Percentiles rank a stretch among this genome's conserved stretches.
phyloP scores from a whole-genome alignment of 192 early-diverging fungal species.

The Geranomyces variabilis region DNA sequence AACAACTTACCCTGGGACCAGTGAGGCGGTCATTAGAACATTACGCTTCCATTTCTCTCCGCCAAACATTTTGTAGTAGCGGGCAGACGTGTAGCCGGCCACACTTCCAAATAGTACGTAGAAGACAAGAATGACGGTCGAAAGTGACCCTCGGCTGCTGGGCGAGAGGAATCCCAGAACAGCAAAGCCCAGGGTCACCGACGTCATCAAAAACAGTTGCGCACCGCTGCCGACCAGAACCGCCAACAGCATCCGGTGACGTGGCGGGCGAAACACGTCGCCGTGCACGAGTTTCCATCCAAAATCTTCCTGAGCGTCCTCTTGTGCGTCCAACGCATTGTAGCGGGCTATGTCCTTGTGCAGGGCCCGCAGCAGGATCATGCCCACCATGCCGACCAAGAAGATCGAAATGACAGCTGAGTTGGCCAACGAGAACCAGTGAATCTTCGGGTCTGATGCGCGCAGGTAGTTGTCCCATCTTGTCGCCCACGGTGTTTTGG shows the following conservation, averaged over 20 bases:
- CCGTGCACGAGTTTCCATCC: slow-evolving; percentile 70
- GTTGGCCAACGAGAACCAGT: slow-evolving; percentile 69
- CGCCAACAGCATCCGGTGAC: slow-evolving; percentile 52
- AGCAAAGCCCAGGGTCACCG: slow-evolving; percentile 73
- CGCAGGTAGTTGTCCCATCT: slow-evolving; percentile 66
- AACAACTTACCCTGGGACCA: slow-evolving; percentile 73
- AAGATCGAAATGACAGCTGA: slow-evolving; percentile 61
- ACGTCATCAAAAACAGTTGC: slow-evolving; percentile 55
- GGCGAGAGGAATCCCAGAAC: slow-evolving; percentile 92
- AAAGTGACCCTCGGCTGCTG: slow-evolving; percentile 81
- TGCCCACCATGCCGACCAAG: slow-evolving; percentile 60
- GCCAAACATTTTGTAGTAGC: slow-evolving; percentile 90
- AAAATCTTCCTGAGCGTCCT: slow-evolving; percentile 64
- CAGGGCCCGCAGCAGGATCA: slow-evolving; percentile 61
- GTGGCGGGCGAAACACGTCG: slow-evolving; percentile 64
- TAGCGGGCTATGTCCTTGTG: slow-evolving; percentile 66
- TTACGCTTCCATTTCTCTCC: slow-evolving; percentile 85
- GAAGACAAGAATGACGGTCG: slow-evolving; percentile 87
- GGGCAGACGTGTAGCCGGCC: slow-evolving; percentile 86
- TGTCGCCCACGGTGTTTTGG: slow-evolving; percentile 49
- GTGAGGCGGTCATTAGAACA: slow-evolving; percentile 77
- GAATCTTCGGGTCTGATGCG: slow-evolving; percentile 54
- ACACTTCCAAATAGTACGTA: slow-evolving; percentile 85
- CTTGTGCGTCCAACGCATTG: slow-evolving; percentile 55
- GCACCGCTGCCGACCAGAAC: slow-evolving; percentile 63